These are phyloP conservation scores for Coemansia sp. DNA, from an alignment of 192 early-diverging fungal genomes.

Conservation along the genomic window DNA sequence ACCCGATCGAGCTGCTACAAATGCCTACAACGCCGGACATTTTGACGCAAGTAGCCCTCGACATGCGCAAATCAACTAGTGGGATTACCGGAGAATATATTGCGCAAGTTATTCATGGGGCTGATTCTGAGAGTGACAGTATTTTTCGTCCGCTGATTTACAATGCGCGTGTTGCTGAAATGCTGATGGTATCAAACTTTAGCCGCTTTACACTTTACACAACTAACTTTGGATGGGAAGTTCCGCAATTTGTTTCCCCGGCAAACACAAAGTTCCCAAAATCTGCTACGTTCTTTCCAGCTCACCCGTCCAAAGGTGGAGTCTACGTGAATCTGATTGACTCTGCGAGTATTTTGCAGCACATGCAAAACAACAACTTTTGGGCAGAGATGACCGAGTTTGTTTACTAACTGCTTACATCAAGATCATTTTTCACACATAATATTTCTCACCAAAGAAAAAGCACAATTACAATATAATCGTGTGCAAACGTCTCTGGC, in stretches of 20 bases:
- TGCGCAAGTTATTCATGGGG: not conserved
- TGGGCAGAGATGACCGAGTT: no score
- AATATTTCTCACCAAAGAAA: no score
- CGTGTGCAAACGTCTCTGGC: no score
- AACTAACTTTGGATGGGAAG: constrained; percentile 15
- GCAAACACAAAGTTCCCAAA: no score
- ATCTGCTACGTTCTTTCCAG: not conserved
- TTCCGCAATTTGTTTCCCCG: not conserved
- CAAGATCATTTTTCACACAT: no score
- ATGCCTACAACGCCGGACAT: constrained; percentile 2
- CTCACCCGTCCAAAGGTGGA: not conserved
- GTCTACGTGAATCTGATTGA: no score
- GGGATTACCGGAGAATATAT: constrained; percentile 8
- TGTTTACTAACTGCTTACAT: no score
- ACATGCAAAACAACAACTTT: no score
- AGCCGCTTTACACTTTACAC: not conserved
- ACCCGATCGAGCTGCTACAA: constrained; percentile 4
- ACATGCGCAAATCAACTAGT: not conserved
- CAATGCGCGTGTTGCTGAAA: not conserved
- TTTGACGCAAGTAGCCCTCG: not conserved
- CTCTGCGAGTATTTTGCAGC: no score
- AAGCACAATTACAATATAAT: no score
- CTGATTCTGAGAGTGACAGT: not conserved
- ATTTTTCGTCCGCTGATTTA: not conserved
- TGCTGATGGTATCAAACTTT: not conserved